Percentiles rank a stretch among this genome's conserved stretches.
Conservation (phyloP, 192 early-diverging fungal species). For the Helicostylum pulchrum region DNA sequence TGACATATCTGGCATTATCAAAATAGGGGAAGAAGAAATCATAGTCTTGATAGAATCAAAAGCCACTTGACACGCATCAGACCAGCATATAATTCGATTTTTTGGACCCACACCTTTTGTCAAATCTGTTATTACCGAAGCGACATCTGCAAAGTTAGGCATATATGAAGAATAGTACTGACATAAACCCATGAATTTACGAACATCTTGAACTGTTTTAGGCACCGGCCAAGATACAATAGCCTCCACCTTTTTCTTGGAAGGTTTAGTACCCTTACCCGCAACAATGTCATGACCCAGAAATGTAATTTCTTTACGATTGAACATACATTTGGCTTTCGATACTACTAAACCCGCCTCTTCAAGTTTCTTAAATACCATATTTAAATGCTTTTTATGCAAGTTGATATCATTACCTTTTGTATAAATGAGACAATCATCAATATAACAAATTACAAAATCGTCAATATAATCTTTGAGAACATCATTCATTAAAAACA, state of each 20-base stretch:
- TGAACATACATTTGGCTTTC: constrained; percentile 11
- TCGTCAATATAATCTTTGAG: constrained; percentile 7
- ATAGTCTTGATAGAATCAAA: neutral
- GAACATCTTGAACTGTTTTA: constrained; percentile 15
- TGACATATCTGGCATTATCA: neutral
- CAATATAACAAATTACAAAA: constrained; percentile 37
- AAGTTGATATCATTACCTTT: constrained; percentile 26
- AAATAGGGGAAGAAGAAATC: neutral
- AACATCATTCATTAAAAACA: constrained; percentile 6
- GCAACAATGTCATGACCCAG: constrained; percentile 22
- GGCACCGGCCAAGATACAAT: constrained; percentile 23
- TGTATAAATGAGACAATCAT: constrained; percentile 43
- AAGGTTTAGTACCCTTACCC: constrained; percentile 18
- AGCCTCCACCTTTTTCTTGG: constrained; percentile 20
- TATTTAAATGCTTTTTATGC: constrained; percentile 22
- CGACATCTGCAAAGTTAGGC: constrained; percentile 12
- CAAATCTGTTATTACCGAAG: constrained; percentile 16
- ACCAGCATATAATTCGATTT: neutral
- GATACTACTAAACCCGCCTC: constrained; percentile 10
- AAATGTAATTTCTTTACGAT: constrained; percentile 18
- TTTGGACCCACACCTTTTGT: constrained; percentile 2
- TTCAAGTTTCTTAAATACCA: constrained; percentile 17
- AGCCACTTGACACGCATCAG: neutral
- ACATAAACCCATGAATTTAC: constrained; percentile 24
- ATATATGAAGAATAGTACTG: constrained; percentile 29